Base-by-base conservation (phyloP, 2,329 filamentous ascomycete genomes). In the Aotearoamyces nothofagi region DNA sequence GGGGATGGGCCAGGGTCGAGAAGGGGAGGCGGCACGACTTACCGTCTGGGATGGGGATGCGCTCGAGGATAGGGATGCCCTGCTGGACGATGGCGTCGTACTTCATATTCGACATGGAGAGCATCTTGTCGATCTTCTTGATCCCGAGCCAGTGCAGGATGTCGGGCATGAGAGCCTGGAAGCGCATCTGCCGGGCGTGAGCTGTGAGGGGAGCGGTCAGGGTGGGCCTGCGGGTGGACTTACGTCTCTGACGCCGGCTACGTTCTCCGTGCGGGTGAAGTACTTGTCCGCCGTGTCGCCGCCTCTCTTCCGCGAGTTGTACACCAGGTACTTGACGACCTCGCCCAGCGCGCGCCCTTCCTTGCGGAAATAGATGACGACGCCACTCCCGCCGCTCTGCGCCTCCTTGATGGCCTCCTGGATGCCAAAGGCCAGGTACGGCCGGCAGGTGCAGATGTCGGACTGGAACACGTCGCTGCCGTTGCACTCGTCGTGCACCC, bases 301-400 rank as follows among this genome's bases (percentile, higher is more conserved):
- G 37, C 77, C 76, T 41, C 78, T 69, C 56, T 84, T 86, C 35
- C 74, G 62, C 26, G 78, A 77, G 49, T 84, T 86, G 60, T 83
- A 74, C 29, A 72, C 67, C 34, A 72, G 29, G 26, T 92, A 84
- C 27, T 30, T 94, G 30, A 84, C 92, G 13, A 98, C 90, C 54
- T 98, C 90, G 30, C 90, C 90, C 5, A 96, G 61, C 20, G 87
- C 90, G 41, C 90, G 71, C 17, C 90, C 90, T 60, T 98, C 90
- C 53, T 98, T 98, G 42, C 90, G 75, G 69, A 96, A 98, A 54
- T 98, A 98, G 51, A 96, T 94, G 30, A 96, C 90, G 13, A 94
- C 83, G 32, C 87, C 87, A 43, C 78, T 87, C 26, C 87, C 87
- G 30, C 87, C 87, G 32, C 79, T 83, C 51, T 96, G 90, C 8